Evolutionary conservation across 192 early-diverging fungal species (phyloP), one percentile per base, ranked within the genome.

Genomic region (Geosiphon pyriformis): DNA sequence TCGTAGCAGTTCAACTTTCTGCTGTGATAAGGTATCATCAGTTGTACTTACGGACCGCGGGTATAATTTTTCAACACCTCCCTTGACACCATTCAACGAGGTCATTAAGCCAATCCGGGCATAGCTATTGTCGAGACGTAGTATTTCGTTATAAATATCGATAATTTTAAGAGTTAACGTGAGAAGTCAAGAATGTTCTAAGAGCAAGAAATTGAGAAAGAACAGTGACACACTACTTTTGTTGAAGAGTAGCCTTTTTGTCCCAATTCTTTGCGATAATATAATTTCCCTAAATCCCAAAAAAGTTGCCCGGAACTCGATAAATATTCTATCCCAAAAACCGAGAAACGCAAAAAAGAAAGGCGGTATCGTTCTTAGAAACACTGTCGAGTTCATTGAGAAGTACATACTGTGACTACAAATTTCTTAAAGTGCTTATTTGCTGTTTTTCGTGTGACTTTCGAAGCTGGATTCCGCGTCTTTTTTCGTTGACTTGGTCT

Each of bases 191-290:
- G n/a, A n/a, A n/a, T n/a, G n/a, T n/a, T n/a, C n/a, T n/a, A n/a
- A n/a, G n/a, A n/a, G n/a, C n/a, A n/a, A n/a, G n/a, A n/a, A n/a
- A n/a, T n/a, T n/a, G n/a, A n/a, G n/a, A n/a, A n/a, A n/a, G n/a
- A n/a, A n/a, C n/a, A n/a, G n/a, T n/a, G n/a, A n/a, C n/a, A n/a
- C n/a, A n/a, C n/a, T 76, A 81, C 83, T 92, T 92, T 80, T 92
- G 83, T 27, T 78, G 68, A 10, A 89, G 72, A 0, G 88, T 90
- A 33, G 78, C 73, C 27, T 72, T 82, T 50, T 77, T 77, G 73
- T 92, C 84, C 88, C 90, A 90, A 68, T 86, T 82, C 25, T 80
- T 82, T 49, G 80, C 78, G 33, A 91, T 74, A 57, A 87, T 78
- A 35, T 76, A 72, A 59, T 85, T 80, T n/a, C 81, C 81, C 72